Base-by-base conservation (phyloP, 345 rosid genomes). In the Eucalyptus microcorys region DNA sequence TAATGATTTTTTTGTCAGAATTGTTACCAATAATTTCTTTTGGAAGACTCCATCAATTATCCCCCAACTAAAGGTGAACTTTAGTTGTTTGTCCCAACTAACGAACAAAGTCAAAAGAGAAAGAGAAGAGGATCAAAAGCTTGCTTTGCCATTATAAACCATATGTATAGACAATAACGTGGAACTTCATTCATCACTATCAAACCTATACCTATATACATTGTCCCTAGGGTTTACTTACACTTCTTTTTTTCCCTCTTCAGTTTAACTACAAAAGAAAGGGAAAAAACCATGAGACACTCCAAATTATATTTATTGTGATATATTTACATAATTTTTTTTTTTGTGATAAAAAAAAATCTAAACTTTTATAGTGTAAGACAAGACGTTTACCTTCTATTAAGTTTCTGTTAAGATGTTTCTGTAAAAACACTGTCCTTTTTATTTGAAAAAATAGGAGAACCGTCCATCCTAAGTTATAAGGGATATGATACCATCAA, bases 331-430 rank as follows among this genome's bases (percentile, higher is more conserved):
- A 0, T 52, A 52, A 52, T 1, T 52, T 1, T 52, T 52, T 55
- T 52, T 55, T 10, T 55, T 7, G 13, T 24, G 6, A 55, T 24
- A 55, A 3, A 55, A 52, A 48, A 55, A 24, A 55, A 22, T 24
- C 2, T 4, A 24, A 55, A 22, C 1, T 55, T 24, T 55, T 55
- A 9, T 55, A 4, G 10, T 3, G 6, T 10, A 3, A 9, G 3
- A 4, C 1, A 10, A 9, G 3, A 4, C 1, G 4, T 55, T 22
- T 55, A 24, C 1, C 14, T 24, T 24, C 0, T 0, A 9, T 24
- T 26, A 55, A 55, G 12, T 22, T 10, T 24, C 0, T 24, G 5
- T 24, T 55, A 55, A 55, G 3, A 55, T 55, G 1, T 24, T 55
- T 10, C 0, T 1, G 1, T 55, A 9, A 55, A 55, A 55, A 55